Evolutionary conservation across 2,329 filamentous ascomycete species (phyloP), one percentile per base, ranked within the genome.

Genomic region (Colletotrichum sp.): DNA sequence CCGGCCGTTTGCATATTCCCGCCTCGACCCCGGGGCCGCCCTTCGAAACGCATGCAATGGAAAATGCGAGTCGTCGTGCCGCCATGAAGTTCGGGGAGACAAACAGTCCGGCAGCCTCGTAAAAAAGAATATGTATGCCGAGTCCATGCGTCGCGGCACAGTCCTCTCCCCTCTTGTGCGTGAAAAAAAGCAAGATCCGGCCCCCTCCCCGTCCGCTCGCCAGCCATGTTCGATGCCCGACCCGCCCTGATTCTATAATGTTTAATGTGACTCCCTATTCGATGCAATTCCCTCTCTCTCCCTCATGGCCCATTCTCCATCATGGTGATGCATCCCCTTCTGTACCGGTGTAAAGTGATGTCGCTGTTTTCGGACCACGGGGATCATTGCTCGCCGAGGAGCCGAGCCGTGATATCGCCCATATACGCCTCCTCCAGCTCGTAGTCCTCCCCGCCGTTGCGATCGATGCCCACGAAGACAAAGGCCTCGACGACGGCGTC

Each of bases 341-440:
- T 14, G 39, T 26, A 3, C 3, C 6, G 24, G 0, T 30, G 55
- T 6, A 30, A 28, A 16, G 55, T 26, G 55, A 30, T 59, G 55
- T 18, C 24, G 28, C 26, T 28, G 21, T 28, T 21, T 52, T 52
- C 43, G 43, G n/a, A 52, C 6, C 43, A 12, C 34, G 10, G 60
- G 48, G 26, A 39, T 73, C 36, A 93, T 82, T 92, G 90, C 84
- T 98, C 96, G 48, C 95, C 95, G 39, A 98, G 92, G 8, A 99
- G 90, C 74, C 94, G 90, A 21, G 95, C 95, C 0, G 95, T 98
- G 77, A 99, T 93, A 79, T 98, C 96, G 5, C 95, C 95, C 91
- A 98, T 95, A 79, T 96, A 96, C 2, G 93, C 95, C 81, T 97
- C 95, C 82, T 98, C 95, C n/a, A 98, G 87, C 80, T 95, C 93